A percentile compares a stretch with the other conserved stretches of the same genome.
phyloP scores from a whole-genome alignment of 768 basidiomycete genomes.

The Mycena albidolilacea region DNA sequence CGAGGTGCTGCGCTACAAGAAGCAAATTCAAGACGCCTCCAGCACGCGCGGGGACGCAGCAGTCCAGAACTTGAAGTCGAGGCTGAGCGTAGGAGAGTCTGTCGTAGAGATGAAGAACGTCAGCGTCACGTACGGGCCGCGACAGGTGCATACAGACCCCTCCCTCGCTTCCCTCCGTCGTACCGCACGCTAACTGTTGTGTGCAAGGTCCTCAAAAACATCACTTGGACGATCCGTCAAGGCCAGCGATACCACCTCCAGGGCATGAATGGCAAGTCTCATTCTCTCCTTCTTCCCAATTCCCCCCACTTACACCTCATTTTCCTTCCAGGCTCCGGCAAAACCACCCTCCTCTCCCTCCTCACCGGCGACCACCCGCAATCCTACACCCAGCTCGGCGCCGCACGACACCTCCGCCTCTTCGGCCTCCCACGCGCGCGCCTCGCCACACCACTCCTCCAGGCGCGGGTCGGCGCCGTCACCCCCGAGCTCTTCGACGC shows the following conservation, averaged over 20 bases:
- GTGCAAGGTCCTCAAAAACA: constrained; percentile 76
- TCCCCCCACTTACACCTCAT: not conserved
- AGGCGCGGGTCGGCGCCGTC: constrained; percentile 80
- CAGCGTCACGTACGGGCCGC: constrained; percentile 78
- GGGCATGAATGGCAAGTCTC: constrained; percentile 81
- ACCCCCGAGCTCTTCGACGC: constrained; percentile 94
- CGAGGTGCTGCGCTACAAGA: constrained; percentile 52
- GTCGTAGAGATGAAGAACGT: constrained; percentile 78
- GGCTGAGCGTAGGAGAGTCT: constrained; percentile 46
- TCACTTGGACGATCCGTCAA: constrained; percentile 86
- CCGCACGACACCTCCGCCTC: constrained; percentile 65
- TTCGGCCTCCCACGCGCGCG: constrained; percentile 74
- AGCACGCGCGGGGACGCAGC: not conserved
- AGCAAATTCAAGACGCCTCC: constrained; percentile 2
- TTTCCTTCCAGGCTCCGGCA: constrained; percentile 81
- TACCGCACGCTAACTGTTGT: not conserved
- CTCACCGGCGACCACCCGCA: constrained; percentile 96
- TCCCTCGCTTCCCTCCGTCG: not conserved
- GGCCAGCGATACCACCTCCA: constrained; percentile 94
- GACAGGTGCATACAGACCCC: constrained; percentile 59
- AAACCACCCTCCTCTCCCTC: constrained; percentile 92
- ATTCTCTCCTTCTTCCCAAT: not conserved
- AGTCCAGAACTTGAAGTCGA: not conserved
- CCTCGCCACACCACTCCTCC: constrained; percentile 79
- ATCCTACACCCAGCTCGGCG: constrained; percentile 85